phyloP scores from a whole-genome alignment of 2,329 filamentous ascomycete genomes.

The Ophiostoma populinum region DNA sequence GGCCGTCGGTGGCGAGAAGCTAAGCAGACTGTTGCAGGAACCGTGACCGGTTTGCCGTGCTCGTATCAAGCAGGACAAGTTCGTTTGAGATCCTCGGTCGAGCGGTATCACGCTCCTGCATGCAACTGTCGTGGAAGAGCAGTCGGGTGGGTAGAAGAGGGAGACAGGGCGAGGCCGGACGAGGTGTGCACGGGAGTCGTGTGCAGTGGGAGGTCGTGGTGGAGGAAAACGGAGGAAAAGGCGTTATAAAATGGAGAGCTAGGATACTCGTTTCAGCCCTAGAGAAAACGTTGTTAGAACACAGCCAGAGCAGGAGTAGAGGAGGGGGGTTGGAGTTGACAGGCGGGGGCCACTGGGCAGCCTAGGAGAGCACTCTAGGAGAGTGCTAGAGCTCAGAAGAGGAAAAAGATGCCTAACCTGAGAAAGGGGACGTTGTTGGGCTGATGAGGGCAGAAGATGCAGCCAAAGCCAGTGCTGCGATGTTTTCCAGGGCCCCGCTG shows the following conservation, averaged over 20 bases:
- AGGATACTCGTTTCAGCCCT: conserved; percentile 5
- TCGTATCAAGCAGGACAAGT: conserved; percentile 1
- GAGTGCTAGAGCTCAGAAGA: neutral
- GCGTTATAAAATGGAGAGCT: conserved; percentile 3
- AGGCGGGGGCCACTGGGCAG: neutral
- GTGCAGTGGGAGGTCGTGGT: neutral
- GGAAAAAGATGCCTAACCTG: neutral
- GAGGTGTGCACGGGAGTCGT: conserved; percentile 1
- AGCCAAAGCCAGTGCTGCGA: too few species aligned
- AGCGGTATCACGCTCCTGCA: too few species aligned
- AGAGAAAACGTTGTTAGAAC: neutral
- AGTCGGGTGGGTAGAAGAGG: neutral
- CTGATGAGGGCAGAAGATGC: too few species aligned
- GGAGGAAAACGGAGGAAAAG: conserved; percentile 1
- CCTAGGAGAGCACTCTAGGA: too few species aligned
- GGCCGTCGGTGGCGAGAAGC: neutral
- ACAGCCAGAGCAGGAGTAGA: neutral
- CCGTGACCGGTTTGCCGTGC: neutral
- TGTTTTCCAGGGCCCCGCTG: too few species aligned
- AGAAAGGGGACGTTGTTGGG: neutral
- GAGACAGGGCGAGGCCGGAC: neutral
- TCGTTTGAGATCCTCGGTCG: too few species aligned
- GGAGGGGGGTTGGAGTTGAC: neutral
- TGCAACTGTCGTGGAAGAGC: too few species aligned
- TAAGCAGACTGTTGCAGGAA: neutral